Percentiles rank a stretch among this genome's conserved stretches.
Conservation (phyloP, 495 filamentous ascomycete species). For the Xylaria acuta region DNA sequence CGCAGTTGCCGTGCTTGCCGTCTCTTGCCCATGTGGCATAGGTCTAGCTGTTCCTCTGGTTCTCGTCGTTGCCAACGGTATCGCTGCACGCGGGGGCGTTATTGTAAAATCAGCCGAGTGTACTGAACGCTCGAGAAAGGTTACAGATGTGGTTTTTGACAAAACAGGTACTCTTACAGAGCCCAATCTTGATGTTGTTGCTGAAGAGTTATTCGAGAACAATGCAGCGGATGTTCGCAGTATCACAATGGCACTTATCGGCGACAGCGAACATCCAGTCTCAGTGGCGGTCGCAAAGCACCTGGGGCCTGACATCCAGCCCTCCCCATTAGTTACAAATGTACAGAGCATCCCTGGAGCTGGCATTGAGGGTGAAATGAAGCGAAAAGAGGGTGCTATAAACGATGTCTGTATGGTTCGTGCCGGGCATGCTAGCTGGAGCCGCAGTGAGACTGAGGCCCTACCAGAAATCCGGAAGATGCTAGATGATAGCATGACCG, state of each 20-base stretch:
- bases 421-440: slow-evolving; percentile 72
- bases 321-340: slow-evolving; percentile 43
- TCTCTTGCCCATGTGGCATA: slow-evolving; percentile 85
- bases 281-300: slow-evolving; percentile 63
- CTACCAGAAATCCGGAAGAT: slow-evolving; percentile 51
- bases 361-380: slow-evolving; percentile 51
- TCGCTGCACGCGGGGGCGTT: slow-evolving; percentile 71
- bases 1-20: slow-evolving; percentile 72
- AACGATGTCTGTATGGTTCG: slow-evolving; percentile 48
- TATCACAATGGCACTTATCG: slow-evolving; percentile 52
- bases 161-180: slow-evolving; percentile 81
- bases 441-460: slow-evolving; percentile 46
- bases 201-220: slow-evolving; percentile 43
- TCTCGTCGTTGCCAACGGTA: slow-evolving; percentile 70
- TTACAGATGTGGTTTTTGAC: slow-evolving; percentile 78
- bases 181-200: slow-evolving; percentile 61
- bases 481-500: slow-evolving; percentile 57
- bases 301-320: slow-evolving; percentile 45
- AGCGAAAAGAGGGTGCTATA: no score
- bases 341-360: slow-evolving; percentile 57
- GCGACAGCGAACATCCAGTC: slow-evolving; percentile 70
- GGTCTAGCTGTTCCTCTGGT: slow-evolving; percentile 85
- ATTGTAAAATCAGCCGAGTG: slow-evolving; percentile 71
- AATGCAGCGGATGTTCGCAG: slow-evolving; percentile 27
- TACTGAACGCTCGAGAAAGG: slow-evolving; percentile 68